Percentiles rank a stretch among this genome's conserved stretches.
Evolutionary conservation across 805 yeast species (phyloP).

Genomic region (Yarrowia sp.): DNA sequence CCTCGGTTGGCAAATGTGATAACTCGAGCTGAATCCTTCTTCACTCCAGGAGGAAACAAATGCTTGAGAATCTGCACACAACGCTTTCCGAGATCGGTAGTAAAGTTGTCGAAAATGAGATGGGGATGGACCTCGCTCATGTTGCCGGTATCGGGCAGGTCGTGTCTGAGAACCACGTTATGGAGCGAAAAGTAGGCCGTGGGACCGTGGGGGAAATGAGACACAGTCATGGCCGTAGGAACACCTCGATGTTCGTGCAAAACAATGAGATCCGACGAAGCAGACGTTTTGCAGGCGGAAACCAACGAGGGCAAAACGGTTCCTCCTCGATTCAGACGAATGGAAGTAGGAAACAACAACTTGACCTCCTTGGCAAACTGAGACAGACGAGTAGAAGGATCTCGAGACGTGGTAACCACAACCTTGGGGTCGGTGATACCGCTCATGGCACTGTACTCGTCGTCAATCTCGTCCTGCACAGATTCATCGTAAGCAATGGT

Average conservation of each 20-base stretch:
- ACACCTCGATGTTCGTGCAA: slow-evolving; percentile 98
- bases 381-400: slow-evolving; percentile 76
- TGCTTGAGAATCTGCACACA: slow-evolving; percentile 79
- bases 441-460: slow-evolving; percentile 82
- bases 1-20: slow-evolving; percentile 86
- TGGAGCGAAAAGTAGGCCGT: slow-evolving; percentile 91
- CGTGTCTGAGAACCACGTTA: slow-evolving; percentile 92
- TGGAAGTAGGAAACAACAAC: slow-evolving; percentile 81
- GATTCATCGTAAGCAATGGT: slow-evolving; percentile 87
- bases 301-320: slow-evolving; percentile 81
- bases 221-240: slow-evolving; percentile 86
- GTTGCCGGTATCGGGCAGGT: slow-evolving; percentile 77
- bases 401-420: slow-evolving; percentile 89
- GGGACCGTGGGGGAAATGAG: slow-evolving; percentile 98
- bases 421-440: slow-evolving; percentile 90
- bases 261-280: slow-evolving; percentile 77
- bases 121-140: slow-evolving; percentile 93
- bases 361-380: slow-evolving; percentile 93
- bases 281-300: slow-evolving; percentile 74
- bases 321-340: slow-evolving; percentile 90
- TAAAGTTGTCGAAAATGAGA: slow-evolving; percentile 85
- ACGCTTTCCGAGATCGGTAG: slow-evolving; percentile 74
- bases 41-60: slow-evolving; percentile 95
- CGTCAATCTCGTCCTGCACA: slow-evolving; percentile 65
- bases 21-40: slow-evolving; percentile 84